Evolutionary conservation across 2,329 filamentous ascomycete genomes (phyloP).

Genomic region (Neurospora sp.): DNA sequence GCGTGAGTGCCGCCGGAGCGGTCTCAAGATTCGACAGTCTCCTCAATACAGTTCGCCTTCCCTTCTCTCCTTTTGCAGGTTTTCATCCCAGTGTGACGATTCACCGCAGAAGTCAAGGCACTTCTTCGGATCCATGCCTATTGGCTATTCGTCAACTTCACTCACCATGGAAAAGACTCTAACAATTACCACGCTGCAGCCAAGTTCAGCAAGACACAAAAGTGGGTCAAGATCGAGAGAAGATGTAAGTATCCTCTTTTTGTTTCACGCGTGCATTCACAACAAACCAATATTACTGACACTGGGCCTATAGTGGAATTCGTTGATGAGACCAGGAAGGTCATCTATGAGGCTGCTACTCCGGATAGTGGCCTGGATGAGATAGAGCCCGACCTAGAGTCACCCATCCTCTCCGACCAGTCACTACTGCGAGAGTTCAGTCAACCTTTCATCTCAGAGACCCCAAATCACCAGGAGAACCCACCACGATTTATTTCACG

Average conservation of each 20-base stretch:
- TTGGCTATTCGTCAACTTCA: background rate
- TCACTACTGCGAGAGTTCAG: background rate
- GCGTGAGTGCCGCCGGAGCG: slow-evolving; percentile 20
- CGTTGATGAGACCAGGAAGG: slow-evolving; percentile 17
- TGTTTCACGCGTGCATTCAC: background rate
- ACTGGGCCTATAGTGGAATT: slow-evolving; percentile 16
- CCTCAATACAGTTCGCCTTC: background rate
- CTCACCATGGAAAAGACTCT: background rate
- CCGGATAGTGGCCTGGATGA: slow-evolving; percentile 13
- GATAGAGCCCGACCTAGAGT: slow-evolving; percentile 4
- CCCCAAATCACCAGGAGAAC: background rate
- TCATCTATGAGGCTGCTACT: slow-evolving; percentile 11
- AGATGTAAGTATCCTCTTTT: slow-evolving; percentile 13
- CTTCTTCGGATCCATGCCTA: background rate
- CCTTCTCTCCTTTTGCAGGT: background rate
- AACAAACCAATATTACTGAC: slow-evolving; percentile 2
- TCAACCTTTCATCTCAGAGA: background rate
- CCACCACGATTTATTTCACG: background rate
- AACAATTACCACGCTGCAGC: slow-evolving; percentile 8
- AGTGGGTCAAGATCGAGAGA: slow-evolving; percentile 24
- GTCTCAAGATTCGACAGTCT: slow-evolving; percentile 23
- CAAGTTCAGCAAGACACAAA: slow-evolving; percentile 21
- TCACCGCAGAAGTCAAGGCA: background rate
- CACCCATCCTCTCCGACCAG: slow-evolving; percentile 2
- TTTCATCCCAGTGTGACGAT: background rate